Base-by-base conservation (phyloP, 2,329 filamentous ascomycete species). In the Aspergillus uvarum region DNA sequence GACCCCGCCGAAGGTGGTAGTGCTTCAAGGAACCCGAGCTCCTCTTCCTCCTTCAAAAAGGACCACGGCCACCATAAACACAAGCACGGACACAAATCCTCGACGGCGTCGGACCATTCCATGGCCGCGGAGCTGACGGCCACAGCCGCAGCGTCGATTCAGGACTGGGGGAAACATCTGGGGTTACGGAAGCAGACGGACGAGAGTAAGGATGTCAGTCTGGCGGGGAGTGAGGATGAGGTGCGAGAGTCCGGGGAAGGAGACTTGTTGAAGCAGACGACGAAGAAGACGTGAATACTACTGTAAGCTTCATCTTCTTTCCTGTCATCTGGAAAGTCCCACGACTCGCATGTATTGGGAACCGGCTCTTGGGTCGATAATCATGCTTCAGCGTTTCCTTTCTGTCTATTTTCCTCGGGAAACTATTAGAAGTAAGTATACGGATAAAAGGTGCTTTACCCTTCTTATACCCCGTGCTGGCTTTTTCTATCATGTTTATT, bases 111-210 rank as follows among this genome's bases (percentile, higher is more conserved):
- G 10, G 58, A 64, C 4, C 60, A 67, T 47, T 53, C 64, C 3
- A 32, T 61, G 21, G 47, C 61, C 42, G 52, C 62, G 1, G 57
- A 60, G 11, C 58, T 63, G 48, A 63, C 52, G 51, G 60, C 63
- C 16, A 51, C 64, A 8, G 63, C 63, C 26, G 61, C 66, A 7
- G 59, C 59, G 7, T 64, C 62, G 21, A 29, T 63, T 42, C 26
- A 65, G 47, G 47, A 60, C 50, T 24, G 69, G 47, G 58, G 68
- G 61, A 90, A 87, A 70, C 84, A 87, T 51, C 77, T 96, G 1
- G 92, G 92, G 0, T 70, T 95, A 53, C 79, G 89, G 29, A 83
- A 82, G 4, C 83, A 87, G 60, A 88, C 84, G 6, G 85, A 88
- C 0, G 83, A 82, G 1, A 92, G 89, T 65, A 84, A 82, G 1